Base-by-base conservation (phyloP, 2,329 filamentous ascomycete species). In the Pyrenochaeta sp. region DNA sequence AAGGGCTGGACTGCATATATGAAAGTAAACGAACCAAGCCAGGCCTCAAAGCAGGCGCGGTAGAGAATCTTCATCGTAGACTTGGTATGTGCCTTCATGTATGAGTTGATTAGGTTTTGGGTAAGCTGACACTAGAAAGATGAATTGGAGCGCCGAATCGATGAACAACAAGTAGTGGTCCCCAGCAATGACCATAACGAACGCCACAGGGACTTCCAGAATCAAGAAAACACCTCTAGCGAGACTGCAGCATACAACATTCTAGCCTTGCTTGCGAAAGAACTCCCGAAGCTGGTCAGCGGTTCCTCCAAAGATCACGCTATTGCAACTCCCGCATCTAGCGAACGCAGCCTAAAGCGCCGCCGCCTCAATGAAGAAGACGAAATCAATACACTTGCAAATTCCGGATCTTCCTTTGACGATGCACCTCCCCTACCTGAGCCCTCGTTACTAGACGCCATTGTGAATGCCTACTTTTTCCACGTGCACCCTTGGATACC, bases 401-500 rank as follows among this genome's bases (percentile, higher is more conserved):
- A n/a, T n/a, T n/a, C n/a, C n/a, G n/a, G n/a, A n/a, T n/a, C 27
- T 23, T n/a, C 14, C 1, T 20, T 29, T 3, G 11, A 43, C n/a
- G 40, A 42, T 6, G 15, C 31, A 3, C 26, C 42, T 6, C 6
- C 17, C 10, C 20, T 45, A 18, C 43, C 44, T 10, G 15, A 18
- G 14, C 0, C 30, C 3, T 41, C 44, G 5, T 23, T 34, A 7
- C 23, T 55, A 14, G 39, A 49, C 15, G 27, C 41, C 10, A 43
- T 44, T 10, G 6, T 57, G 9, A 23, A 30, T 4, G 47, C 50
- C 1, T 57, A 57, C 24, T 57, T 57, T 15, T 31, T 26, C 11
- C 39, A 51, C 14, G 22, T 57, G 17, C 53, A 57, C 32, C 53
- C 53, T 2, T 53, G 50, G 48, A 54, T 57, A 6, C 53, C 53